A percentile compares a stretch with the other conserved stretches of the same genome.
Conservation (phyloP, 1,139 yeast genomes). For the Candida neerlandica region DNA sequence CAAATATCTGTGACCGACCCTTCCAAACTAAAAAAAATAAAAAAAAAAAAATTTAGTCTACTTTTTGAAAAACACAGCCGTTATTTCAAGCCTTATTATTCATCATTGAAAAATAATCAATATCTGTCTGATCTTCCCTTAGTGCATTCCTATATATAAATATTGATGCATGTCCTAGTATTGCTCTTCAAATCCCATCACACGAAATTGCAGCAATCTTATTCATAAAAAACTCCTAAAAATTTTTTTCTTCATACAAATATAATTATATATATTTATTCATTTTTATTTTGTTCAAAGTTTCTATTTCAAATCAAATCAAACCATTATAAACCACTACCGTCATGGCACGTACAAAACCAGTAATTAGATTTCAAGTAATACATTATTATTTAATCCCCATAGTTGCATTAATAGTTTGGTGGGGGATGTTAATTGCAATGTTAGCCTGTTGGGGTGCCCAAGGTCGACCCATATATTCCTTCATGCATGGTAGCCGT, state of each 20-base stretch:
- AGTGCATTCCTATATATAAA: not conserved
- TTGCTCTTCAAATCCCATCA: too few relatives aligned
- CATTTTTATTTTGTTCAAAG: not conserved
- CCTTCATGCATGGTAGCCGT: slow-evolving; percentile 47
- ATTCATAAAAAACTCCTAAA: not conserved
- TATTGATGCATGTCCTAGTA: not conserved
- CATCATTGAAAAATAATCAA: not conserved
- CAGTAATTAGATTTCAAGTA: slow-evolving; percentile 27
- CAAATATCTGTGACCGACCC: too few relatives aligned
- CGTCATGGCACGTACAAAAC: slow-evolving; percentile 8
- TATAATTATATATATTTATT: not conserved
- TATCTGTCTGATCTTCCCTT: not conserved
- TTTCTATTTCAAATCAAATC: too few relatives aligned
- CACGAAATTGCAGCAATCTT: too few relatives aligned
- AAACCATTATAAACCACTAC: not conserved
- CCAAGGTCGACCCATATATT: slow-evolving; percentile 76
- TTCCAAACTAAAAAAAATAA: too few relatives aligned
- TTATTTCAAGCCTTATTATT: not conserved
- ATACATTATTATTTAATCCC: slow-evolving; percentile 41
- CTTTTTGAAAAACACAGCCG: slow-evolving; percentile 1
- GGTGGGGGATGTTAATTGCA: slow-evolving; percentile 50
- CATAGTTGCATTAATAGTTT: slow-evolving; percentile 29
- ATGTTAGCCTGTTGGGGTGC: slow-evolving; percentile 58
- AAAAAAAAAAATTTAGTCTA: too few relatives aligned
- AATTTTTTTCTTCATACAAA: not conserved